These are phyloP conservation scores for Bipolaris bicolor DNA, from an alignment of 2,329 filamentous ascomycete genomes.

Conservation along the genomic window DNA sequence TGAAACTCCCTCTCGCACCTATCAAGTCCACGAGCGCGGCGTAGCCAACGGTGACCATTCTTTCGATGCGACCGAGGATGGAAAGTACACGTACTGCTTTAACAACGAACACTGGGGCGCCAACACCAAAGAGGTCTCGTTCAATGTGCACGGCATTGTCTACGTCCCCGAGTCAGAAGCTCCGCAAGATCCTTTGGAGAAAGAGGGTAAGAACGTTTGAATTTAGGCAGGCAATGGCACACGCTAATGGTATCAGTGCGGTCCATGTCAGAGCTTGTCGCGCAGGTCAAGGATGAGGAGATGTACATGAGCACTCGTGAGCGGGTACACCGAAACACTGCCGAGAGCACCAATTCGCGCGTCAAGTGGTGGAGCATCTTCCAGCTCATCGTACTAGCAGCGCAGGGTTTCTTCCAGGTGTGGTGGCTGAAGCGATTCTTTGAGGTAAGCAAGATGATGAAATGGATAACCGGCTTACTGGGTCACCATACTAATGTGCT, in stretches of 20 bases:
- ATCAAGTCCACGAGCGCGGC: conserved; percentile 79
- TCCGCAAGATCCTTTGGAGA: conserved; percentile 84
- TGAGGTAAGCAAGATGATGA: conserved; percentile 63
- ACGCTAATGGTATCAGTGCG: conserved; percentile 64
- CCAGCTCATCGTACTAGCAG: conserved; percentile 85
- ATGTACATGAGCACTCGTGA: conserved; percentile 95
- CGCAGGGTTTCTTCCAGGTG: conserved; percentile 95
- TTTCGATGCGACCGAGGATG: conserved; percentile 83
- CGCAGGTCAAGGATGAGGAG: conserved; percentile 97
- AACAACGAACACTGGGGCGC: conserved; percentile 98
- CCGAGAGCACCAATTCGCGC: conserved; percentile 94
- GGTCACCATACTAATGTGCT: conserved; percentile 11
- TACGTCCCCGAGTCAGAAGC: conserved; percentile 91
- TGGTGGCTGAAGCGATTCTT: conserved; percentile 99
- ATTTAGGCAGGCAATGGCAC: rapidly evolving
- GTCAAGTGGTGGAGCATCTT: conserved; percentile 99
- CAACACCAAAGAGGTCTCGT: conserved; percentile 95
- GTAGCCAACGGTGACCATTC: conserved; percentile 92
- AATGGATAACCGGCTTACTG: not conserved
- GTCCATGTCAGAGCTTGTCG: conserved; percentile 80
- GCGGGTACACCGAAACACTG: conserved; percentile 95
- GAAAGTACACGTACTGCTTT: conserved; percentile 96
- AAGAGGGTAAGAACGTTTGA: conserved; percentile 70
- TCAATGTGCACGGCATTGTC: conserved; percentile 98
- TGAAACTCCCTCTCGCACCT: conserved; percentile 74